Conservation (phyloP, 768 basidiomycete species). For the Suillus lakei region DNA sequence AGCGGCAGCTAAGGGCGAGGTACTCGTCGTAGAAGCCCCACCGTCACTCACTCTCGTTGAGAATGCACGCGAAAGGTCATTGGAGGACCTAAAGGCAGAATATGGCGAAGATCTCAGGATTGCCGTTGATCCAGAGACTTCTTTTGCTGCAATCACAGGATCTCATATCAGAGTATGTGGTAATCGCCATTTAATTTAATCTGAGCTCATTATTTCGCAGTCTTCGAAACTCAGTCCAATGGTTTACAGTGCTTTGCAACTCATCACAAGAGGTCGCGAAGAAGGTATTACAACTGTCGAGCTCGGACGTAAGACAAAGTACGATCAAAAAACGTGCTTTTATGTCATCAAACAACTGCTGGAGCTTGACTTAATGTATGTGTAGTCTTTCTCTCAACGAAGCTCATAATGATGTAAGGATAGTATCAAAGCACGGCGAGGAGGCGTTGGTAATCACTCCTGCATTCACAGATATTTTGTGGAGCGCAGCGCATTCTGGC, state of each 20-base stretch:
- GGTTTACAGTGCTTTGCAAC: constrained; percentile 84
- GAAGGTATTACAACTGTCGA: constrained; percentile 79
- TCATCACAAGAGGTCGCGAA: constrained; percentile 82
- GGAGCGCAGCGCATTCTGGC: constrained; percentile 76
- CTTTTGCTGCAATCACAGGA: constrained; percentile 81
- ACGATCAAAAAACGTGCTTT: constrained; percentile 90
- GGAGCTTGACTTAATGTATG: constrained; percentile 76
- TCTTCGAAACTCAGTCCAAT: constrained; percentile 80
- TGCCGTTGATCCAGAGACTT: constrained; percentile 74
- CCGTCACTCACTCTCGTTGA: constrained; percentile 56
- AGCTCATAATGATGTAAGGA: constrained; percentile 9
- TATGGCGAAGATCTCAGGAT: constrained; percentile 73
- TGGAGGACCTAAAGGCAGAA: constrained; percentile 59
- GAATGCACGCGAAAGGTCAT: constrained; percentile 56
- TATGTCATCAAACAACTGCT: constrained; percentile 81
- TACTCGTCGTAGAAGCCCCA: constrained; percentile 45
- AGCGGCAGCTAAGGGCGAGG: constrained; percentile 60
- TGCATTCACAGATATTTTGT: constrained; percentile 87
- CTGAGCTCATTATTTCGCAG: constrained; percentile 41
- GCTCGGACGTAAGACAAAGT: constrained; percentile 75
- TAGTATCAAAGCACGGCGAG: constrained; percentile 78
- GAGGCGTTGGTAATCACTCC: constrained; percentile 77
- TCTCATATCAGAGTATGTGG: constrained; percentile 77
- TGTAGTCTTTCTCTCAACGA: neutral
- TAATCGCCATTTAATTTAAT: constrained; percentile 2